These are phyloP conservation scores for Candida dendrica DNA, from an alignment of 805 yeast species.

Conservation along the genomic window DNA sequence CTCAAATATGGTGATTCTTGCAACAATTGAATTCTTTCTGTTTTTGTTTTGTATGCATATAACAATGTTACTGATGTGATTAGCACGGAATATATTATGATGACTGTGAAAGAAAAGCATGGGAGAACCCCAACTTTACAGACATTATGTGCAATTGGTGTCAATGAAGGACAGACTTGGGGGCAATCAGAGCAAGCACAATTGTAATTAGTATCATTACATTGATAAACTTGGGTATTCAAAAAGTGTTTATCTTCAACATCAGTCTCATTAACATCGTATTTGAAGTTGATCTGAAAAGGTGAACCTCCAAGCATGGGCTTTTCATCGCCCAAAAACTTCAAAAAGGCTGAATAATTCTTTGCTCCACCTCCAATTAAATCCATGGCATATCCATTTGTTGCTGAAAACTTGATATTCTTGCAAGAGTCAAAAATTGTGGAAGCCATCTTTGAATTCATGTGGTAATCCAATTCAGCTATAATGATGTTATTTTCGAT, in stretches of 20 bases:
- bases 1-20: slow-evolving; percentile 34
- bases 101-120: slow-evolving; percentile 63
- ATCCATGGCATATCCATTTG: slow-evolving; percentile 96
- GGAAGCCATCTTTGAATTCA: slow-evolving; percentile 53
- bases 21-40: slow-evolving; percentile 26
- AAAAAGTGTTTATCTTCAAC: slow-evolving; percentile 13
- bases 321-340: slow-evolving; percentile 90
- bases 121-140: slow-evolving; percentile 61
- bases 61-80: slow-evolving; percentile 20
- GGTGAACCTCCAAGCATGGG: slow-evolving; percentile 94
- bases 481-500: slow-evolving; percentile 54
- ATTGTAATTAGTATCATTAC: slow-evolving; percentile 57
- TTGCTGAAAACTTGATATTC: slow-evolving; percentile 84
- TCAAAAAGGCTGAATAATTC: slow-evolving; percentile 62
- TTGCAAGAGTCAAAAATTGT: slow-evolving; percentile 78
- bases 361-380: slow-evolving; percentile 95
- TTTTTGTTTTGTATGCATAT: slow-evolving; percentile 13
- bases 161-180: slow-evolving; percentile 65
- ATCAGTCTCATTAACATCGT: slow-evolving; percentile 22
- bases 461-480: slow-evolving; percentile 58
- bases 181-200: slow-evolving; percentile 94
- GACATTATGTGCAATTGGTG: slow-evolving; percentile 29
- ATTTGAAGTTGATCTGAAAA: slow-evolving; percentile 78
- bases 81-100: slow-evolving; percentile 37
- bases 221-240: slow-evolving; percentile 23